Conservation (phyloP, 169 alveolate genomes). For the Cystoisospora suis region DNA sequence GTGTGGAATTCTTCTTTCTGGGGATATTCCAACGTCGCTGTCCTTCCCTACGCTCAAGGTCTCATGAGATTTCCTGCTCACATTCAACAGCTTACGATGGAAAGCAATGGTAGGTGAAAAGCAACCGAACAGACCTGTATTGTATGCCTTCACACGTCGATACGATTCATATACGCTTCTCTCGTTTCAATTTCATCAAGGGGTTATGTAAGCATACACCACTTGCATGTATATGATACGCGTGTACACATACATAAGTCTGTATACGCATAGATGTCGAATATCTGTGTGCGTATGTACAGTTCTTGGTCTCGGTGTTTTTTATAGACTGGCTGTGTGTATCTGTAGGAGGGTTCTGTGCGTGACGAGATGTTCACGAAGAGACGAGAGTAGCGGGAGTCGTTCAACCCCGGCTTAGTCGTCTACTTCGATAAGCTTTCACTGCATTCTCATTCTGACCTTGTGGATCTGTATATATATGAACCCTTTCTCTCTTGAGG, state of each 20-base stretch:
- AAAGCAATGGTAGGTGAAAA: constrained; percentile 90
- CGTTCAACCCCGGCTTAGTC: too few relatives aligned
- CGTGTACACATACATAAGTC: neutral
- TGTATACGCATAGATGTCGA: neutral
- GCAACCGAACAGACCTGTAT: neutral
- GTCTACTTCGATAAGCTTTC: too few relatives aligned
- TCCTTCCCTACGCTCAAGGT: constrained; percentile 91
- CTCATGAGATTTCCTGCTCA: constrained; percentile 91
- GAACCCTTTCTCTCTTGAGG: too few relatives aligned
- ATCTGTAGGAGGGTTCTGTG: neutral
- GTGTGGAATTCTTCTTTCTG: constrained; percentile 91
- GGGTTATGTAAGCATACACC: too few relatives aligned
- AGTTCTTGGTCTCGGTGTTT: neutral
- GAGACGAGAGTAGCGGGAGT: too few relatives aligned
- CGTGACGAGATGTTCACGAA: too few relatives aligned
- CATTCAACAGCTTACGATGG: constrained; percentile 98
- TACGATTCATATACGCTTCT: neutral
- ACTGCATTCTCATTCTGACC: too few relatives aligned
- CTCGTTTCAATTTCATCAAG: neutral
- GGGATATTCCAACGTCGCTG: constrained; percentile 91
- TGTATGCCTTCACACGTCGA: too few relatives aligned
- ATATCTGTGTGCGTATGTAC: neutral
- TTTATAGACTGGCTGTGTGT: neutral
- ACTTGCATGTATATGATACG: too few relatives aligned
- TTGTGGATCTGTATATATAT: too few relatives aligned